phyloP scores from a whole-genome alignment of 2,329 filamentous ascomycete genomes.

The Trichoderma atroviride region DNA sequence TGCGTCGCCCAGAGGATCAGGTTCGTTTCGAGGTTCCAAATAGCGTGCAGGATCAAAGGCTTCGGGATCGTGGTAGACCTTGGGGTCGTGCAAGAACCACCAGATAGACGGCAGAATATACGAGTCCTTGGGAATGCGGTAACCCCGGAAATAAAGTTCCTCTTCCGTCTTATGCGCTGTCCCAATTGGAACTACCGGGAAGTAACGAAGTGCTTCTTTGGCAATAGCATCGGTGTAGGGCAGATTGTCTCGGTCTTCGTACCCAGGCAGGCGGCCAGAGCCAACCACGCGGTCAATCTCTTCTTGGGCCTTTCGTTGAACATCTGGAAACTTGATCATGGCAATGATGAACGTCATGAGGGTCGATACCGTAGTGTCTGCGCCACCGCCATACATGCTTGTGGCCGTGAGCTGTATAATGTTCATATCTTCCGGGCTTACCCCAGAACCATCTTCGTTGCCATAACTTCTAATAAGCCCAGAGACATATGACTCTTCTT shows the following conservation, averaged over 20 bases:
- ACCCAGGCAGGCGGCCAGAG: constrained; percentile 20
- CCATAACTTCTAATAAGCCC: background rate
- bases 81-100: constrained; percentile 17
- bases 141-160: background rate
- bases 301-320: constrained; percentile 27
- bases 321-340: constrained; percentile 25
- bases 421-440: background rate
- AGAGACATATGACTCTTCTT: constrained; percentile 5
- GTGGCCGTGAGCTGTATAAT: constrained; percentile 4
- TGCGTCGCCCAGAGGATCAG: background rate
- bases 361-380: constrained; percentile 20
- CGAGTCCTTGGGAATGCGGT: constrained; percentile 21
- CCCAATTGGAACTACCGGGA: background rate
- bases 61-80: background rate
- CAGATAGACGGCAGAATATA: constrained; percentile 4
- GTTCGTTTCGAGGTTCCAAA: constrained; percentile 25
- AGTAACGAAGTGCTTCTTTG: constrained; percentile 33
- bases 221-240: constrained; percentile 34
- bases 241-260: constrained; percentile 30
- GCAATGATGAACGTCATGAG: constrained; percentile 18
- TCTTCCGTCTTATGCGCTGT: background rate
- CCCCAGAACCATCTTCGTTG: background rate
- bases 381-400: constrained; percentile 17
- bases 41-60: constrained; percentile 21
- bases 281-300: constrained; percentile 32